Evolutionary conservation across 768 basidiomycete genomes (phyloP).

Genomic region (Coprinopsis sp.): DNA sequence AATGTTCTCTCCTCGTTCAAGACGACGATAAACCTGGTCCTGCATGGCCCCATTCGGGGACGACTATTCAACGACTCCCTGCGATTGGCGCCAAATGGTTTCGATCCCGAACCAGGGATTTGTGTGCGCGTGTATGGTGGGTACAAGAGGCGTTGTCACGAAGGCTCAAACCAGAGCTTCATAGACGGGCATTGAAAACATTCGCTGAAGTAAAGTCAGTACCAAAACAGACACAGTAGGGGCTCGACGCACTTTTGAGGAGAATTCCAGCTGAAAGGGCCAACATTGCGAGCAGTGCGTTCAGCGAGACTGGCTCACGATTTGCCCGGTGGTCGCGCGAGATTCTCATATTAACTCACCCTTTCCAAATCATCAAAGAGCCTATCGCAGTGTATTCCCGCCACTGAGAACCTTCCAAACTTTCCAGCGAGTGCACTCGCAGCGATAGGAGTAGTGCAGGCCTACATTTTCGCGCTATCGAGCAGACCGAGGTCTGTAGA

Average conservation of each 20-base stretch:
- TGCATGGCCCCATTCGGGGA: slow-evolving; percentile 27
- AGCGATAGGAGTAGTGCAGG: slow-evolving; percentile 76
- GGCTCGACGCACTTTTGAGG: slow-evolving; percentile 36
- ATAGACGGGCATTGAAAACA: slow-evolving; percentile 95
- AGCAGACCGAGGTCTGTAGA: slow-evolving; percentile 85
- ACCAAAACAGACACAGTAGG: neutral
- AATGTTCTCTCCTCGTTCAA: slow-evolving; percentile 84
- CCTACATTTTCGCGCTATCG: slow-evolving; percentile 85
- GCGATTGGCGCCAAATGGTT: slow-evolving; percentile 32
- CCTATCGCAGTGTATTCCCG: slow-evolving; percentile 84
- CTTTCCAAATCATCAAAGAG: slow-evolving; percentile 93
- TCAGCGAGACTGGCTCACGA: slow-evolving; percentile 63
- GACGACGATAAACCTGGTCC: slow-evolving; percentile 73
- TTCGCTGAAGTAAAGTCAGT: slow-evolving; percentile 31
- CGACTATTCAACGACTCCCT: slow-evolving; percentile 8
- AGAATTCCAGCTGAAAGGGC: slow-evolving; percentile 78
- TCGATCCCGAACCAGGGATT: slow-evolving; percentile 39
- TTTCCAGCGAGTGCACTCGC: slow-evolving; percentile 79
- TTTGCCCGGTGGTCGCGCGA: neutral
- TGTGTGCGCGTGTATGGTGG: slow-evolving; percentile 56
- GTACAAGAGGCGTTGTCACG: slow-evolving; percentile 81
- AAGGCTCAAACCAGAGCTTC: slow-evolving; percentile 80
- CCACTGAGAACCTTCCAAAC: slow-evolving; percentile 80
- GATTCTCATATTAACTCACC: slow-evolving; percentile 37
- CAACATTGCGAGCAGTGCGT: slow-evolving; percentile 94